Evolutionary conservation across 345 rosid genomes (phyloP).

Genomic region (Eucalyptus polyanthemos): DNA sequence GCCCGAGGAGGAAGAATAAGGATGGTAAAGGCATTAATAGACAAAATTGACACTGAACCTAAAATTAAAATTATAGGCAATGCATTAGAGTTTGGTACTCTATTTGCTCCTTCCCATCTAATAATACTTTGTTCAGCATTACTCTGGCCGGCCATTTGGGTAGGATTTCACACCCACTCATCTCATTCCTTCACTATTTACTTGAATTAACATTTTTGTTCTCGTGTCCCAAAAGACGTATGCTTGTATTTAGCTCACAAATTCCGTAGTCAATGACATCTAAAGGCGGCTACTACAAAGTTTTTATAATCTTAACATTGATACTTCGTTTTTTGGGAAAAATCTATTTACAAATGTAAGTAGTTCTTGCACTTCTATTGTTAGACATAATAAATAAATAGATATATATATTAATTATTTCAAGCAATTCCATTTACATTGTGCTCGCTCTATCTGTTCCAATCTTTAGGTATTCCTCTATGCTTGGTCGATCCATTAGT

Average conservation of each 20-base stretch:
- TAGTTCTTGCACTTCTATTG: background rate
- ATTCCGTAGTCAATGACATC: fast-evolving
- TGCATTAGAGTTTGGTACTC: too few relatives aligned
- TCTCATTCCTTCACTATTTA: background rate
- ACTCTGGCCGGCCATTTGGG: background rate
- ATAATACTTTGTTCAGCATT: too few relatives aligned
- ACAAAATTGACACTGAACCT: too few relatives aligned
- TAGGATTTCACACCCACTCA: background rate
- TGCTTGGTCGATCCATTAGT: background rate
- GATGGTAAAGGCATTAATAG: too few relatives aligned
- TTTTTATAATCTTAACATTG: background rate
- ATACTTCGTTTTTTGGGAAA: background rate
- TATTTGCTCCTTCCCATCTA: too few relatives aligned
- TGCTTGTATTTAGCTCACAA: background rate
- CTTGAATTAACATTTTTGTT: background rate
- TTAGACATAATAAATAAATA: background rate
- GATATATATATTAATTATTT: background rate
- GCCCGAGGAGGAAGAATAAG: too few relatives aligned
- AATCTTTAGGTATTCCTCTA: background rate
- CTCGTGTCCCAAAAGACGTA: background rate
- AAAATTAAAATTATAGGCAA: too few relatives aligned
- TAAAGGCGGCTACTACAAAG: too few relatives aligned
- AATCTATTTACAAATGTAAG: background rate
- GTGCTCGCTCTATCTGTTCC: background rate
- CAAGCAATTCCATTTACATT: background rate